These are phyloP conservation scores for Neofusicoccum parvum DNA, from an alignment of 2,329 filamentous ascomycete species.

Conservation along the genomic window DNA sequence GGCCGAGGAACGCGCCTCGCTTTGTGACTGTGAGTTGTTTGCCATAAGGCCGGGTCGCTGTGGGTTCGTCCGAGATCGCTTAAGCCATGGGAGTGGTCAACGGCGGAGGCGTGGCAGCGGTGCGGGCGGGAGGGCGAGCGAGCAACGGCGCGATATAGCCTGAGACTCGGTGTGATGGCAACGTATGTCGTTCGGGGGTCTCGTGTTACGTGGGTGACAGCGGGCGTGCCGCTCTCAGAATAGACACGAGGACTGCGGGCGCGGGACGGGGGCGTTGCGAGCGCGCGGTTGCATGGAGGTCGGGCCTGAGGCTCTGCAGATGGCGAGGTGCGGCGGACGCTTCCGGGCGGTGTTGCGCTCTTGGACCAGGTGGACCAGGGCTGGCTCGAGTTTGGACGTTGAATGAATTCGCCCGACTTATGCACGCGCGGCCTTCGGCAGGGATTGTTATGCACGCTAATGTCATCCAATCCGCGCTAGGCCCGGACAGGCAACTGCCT, in stretches of 20 bases:
- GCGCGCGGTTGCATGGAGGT: not conserved
- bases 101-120: not conserved
- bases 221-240: not conserved
- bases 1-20: conserved; percentile 19
- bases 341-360: conserved; percentile 13
- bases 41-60: conserved; percentile 20
- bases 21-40: conserved; percentile 3
- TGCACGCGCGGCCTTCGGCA: conserved; percentile 12
- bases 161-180: conserved; percentile 16
- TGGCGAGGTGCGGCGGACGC: not conserved
- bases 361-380: not conserved
- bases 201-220: conserved; percentile 5
- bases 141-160: conserved; percentile 4
- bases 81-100: conserved; percentile 22
- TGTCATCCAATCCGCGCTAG: not conserved
- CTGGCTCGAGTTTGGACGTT: conserved; percentile 9
- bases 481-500: not conserved
- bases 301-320: conserved; percentile 11
- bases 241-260: not conserved
- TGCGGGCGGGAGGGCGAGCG: conserved; percentile 2
- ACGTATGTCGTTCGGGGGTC: conserved; percentile 18
- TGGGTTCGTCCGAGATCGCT: not conserved
- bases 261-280: not conserved
- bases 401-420: not conserved
- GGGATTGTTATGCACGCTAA: conserved; percentile 6